Evolutionary conservation across 768 basidiomycete genomes (phyloP).

Genomic region (Hypholoma sublateritium): DNA sequence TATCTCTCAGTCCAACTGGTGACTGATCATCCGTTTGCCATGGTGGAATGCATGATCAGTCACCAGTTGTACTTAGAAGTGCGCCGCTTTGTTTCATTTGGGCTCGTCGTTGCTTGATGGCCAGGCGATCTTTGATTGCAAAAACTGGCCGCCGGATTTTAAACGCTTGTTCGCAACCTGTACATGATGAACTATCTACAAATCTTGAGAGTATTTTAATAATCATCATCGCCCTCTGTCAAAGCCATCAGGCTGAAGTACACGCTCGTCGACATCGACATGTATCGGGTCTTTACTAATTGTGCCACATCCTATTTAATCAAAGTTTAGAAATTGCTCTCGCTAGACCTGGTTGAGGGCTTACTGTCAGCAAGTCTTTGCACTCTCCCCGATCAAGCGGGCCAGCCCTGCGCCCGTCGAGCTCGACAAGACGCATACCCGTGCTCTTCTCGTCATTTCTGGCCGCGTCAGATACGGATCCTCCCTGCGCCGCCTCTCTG

Average conservation of each 20-base stretch:
- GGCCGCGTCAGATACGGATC: constrained; percentile 13
- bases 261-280: constrained; percentile 51
- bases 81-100: too few species aligned
- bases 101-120: too few species aligned
- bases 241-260: constrained; percentile 69
- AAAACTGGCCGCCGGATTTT: background rate
- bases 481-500: constrained; percentile 27
- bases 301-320: constrained; percentile 58
- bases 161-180: too few species aligned
- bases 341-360: constrained; percentile 9
- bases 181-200: too few species aligned
- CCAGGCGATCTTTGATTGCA: background rate
- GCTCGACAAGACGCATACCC: constrained; percentile 65
- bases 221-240: constrained; percentile 1
- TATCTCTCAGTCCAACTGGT: background rate
- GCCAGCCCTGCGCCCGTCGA: constrained; percentile 78
- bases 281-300: constrained; percentile 59
- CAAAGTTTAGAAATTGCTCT: background rate
- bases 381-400: constrained; percentile 80
- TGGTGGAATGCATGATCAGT: background rate
- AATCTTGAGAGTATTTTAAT: too few species aligned
- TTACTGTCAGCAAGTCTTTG: constrained; percentile 55
- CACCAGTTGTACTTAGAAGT: background rate
- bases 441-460: constrained; percentile 19
- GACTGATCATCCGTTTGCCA: background rate